These are phyloP conservation scores for Myriosclerotinia curreyana DNA, from an alignment of 2,329 filamentous ascomycete species.

Conservation along the genomic window DNA sequence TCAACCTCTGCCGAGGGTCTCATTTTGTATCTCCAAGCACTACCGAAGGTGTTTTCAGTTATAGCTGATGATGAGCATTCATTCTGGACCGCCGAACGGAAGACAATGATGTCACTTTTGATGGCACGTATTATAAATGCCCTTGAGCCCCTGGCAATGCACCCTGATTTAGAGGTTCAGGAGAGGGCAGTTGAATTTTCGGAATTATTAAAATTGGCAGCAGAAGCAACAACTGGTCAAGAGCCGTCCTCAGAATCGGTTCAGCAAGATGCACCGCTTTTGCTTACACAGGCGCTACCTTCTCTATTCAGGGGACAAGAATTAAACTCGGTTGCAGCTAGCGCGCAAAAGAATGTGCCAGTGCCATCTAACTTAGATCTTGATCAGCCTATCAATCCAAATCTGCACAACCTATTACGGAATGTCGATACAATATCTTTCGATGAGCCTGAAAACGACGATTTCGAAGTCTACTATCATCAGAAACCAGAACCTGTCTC, in stretches of 20 bases:
- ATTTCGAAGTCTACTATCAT: slow-evolving; percentile 62
- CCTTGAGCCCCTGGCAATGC: slow-evolving; percentile 72
- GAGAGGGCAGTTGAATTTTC: slow-evolving; percentile 90
- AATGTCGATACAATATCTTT: slow-evolving; percentile 51
- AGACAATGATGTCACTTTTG: slow-evolving; percentile 71
- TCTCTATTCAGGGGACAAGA: slow-evolving; percentile 83
- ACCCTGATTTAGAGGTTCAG: slow-evolving; percentile 90
- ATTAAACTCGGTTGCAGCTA: slow-evolving; percentile 77
- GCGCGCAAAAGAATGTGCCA: slow-evolving; percentile 83
- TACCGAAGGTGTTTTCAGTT: slow-evolving; percentile 78
- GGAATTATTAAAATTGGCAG: slow-evolving; percentile 81
- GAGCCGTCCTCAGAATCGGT: slow-evolving; percentile 52
- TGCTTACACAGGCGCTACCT: slow-evolving; percentile 88
- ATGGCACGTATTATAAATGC: slow-evolving; percentile 80
- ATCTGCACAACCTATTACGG: slow-evolving; percentile 64
- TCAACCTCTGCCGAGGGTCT: slow-evolving; percentile 60
- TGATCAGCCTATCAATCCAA: slow-evolving; percentile 75
- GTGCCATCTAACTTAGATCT: slow-evolving; percentile 73
- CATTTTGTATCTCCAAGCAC: slow-evolving; percentile 77
- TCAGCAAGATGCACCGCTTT: slow-evolving; percentile 68
- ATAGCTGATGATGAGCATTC: slow-evolving; percentile 63
- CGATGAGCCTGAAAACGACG: slow-evolving; percentile 56
- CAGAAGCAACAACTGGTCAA: slow-evolving; percentile 73
- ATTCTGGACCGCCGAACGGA: slow-evolving; percentile 70
- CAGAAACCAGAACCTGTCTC: slow-evolving; percentile 46